A percentile compares a stretch with the other conserved stretches of the same genome.
These are phyloP conservation scores for Corymbia maculata DNA, from an alignment of 345 rosid genomes.

Conservation along the genomic window DNA sequence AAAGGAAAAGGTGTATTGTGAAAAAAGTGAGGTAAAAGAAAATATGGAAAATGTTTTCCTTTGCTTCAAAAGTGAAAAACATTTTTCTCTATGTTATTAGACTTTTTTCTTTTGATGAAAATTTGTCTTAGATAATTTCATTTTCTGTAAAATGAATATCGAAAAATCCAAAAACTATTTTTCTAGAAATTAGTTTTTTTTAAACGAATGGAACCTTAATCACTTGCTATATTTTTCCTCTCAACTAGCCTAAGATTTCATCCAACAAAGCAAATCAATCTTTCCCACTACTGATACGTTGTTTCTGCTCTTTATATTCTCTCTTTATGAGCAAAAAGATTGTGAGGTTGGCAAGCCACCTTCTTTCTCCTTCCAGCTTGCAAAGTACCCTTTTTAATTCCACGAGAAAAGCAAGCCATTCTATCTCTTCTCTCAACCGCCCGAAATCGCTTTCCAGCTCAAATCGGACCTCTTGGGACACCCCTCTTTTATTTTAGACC, in stretches of 20 bases:
- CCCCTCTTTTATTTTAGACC: not conserved
- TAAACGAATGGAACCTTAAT: too few relatives aligned
- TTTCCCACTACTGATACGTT: not conserved
- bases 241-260: not conserved
- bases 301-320: not conserved
- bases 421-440: not conserved
- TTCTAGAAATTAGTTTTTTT: too few relatives aligned
- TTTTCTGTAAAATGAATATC: too few relatives aligned
- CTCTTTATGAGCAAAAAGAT: not conserved
- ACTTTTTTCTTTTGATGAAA: too few relatives aligned
- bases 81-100: too few relatives aligned
- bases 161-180: too few relatives aligned
- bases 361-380: slow-evolving; percentile 14
- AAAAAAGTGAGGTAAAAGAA: too few relatives aligned
- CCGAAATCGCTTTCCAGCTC: slow-evolving; percentile 2
- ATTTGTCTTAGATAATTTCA: too few relatives aligned
- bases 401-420: not conserved
- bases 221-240: not conserved
- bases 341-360: not conserved
- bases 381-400: not conserved
- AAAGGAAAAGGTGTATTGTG: too few relatives aligned
- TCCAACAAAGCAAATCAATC: not conserved
- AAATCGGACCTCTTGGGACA: not conserved
- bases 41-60: too few relatives aligned
- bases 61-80: too few relatives aligned